Base-by-base conservation (phyloP, 352 stramenopile genomes). In the Thraustochytrium striatum region DNA sequence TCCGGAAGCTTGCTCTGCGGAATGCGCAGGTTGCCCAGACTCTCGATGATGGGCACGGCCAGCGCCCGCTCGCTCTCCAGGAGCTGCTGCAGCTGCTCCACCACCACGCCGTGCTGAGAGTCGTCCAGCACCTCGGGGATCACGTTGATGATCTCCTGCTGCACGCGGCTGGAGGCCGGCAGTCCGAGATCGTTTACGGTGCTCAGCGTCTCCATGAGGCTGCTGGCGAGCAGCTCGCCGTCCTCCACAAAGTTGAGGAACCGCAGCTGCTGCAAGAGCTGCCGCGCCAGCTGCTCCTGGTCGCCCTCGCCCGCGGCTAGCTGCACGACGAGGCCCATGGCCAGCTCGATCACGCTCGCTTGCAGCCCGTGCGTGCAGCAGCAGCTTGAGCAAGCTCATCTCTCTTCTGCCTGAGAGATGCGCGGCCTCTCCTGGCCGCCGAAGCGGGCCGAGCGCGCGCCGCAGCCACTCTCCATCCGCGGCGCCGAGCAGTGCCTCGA, bases 241-340 rank as follows among this genome's bases (percentile, higher is more conserved):
- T 75, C 47, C 65, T 75, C 41, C 21, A 75, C 52, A 75, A 75
- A 75, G 50, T 75, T 75, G 5, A 75, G 25, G 50, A 75, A 75
- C 11, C 65, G 39, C 44, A 75, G 39, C 52, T 75, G 65, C 33
- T 68, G 68, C 11, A 75, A 32, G 7, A 75, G 65, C 21, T 38
- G 32, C 19, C 65, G 44, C 32, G 65, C 32, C 25, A 75, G 44
- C 13, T 75, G 41, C 25, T 75, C 32, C 35, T 61, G 44, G 11
- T 75, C 65, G n/a, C 61, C 65, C 53, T 61, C 53, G 19, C 39
- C 44, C 2, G 65, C 52, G 43, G 44, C 52, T 16, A 61, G 30
- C 65, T 58, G 30, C 16, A 75, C 52, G 35, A 75, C 44, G 41
- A 25, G 68, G 11, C 61, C 32, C 21, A 58, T 19, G 9, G 68